Evolutionary conservation across 176 grass and related monocot species (phyloP).

Genomic region (Zizania latifolia): DNA sequence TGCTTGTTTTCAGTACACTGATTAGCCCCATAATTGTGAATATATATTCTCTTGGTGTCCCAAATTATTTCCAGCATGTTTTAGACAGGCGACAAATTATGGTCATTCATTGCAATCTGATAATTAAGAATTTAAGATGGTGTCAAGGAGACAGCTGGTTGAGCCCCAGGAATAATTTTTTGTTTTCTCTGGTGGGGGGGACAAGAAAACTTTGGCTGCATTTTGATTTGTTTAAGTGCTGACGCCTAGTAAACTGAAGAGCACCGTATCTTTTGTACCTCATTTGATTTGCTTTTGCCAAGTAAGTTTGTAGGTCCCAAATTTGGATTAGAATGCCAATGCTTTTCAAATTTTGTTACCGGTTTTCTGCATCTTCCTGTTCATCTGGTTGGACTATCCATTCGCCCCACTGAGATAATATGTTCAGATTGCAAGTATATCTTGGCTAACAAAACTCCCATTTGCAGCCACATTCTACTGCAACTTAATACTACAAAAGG

Average conservation of each 20-base stretch:
- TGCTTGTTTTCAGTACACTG: neutral
- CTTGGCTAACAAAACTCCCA: too few relatives aligned
- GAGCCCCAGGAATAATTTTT: conserved; percentile 25
- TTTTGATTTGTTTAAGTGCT: conserved; percentile 13
- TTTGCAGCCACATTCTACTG: too few relatives aligned
- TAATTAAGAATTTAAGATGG: conserved; percentile 10
- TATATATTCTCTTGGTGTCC: conserved; percentile 8
- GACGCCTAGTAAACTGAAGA: neutral
- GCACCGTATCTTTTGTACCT: neutral
- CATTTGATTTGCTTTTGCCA: neutral
- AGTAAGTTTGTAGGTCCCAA: neutral
- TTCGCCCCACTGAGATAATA: too few relatives aligned
- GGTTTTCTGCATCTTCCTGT: neutral
- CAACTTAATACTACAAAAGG: too few relatives aligned
- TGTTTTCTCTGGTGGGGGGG: conserved; percentile 12
- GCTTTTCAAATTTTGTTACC: neutral
- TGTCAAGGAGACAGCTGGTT: conserved; percentile 23
- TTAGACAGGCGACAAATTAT: conserved; percentile 16
- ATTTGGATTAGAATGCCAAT: neutral
- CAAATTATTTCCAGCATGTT: conserved; percentile 10
- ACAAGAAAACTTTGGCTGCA: conserved; percentile 16
- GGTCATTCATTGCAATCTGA: neutral
- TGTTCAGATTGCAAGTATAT: too few relatives aligned
- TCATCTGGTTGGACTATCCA: neutral
- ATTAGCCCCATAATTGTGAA: neutral